Conservation (phyloP, 108 stramenopile species). For the Pseudonitzschia pungens region DNA sequence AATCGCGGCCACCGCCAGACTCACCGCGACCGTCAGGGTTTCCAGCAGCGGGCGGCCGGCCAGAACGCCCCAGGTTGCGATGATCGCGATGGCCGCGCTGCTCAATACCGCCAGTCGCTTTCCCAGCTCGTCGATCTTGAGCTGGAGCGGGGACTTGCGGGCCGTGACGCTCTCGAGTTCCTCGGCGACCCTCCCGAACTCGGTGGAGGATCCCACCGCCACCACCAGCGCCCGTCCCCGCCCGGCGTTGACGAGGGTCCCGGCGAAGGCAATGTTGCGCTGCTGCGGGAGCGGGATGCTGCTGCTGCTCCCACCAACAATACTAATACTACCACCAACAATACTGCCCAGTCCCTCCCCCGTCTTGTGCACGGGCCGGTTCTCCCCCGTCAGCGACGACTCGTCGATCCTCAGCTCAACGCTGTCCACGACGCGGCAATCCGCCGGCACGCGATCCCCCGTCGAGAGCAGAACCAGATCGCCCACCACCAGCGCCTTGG, state of each 20-base stretch:
- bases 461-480: constrained; percentile 63
- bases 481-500: constrained; percentile 69
- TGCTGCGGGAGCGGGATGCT: no score
- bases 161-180: no score
- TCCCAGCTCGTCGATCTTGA: constrained; percentile 89
- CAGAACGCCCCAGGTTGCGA: no score
- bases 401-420: constrained; percentile 75
- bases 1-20: constrained; percentile 93
- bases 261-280: constrained; percentile 84
- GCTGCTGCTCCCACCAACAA: no score
- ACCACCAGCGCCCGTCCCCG: constrained; percentile 79
- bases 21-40: constrained; percentile 69
- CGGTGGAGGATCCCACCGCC: constrained; percentile 71
- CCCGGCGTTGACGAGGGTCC: constrained; percentile 90
- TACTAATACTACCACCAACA: no score
- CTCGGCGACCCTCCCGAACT: constrained; percentile 59
- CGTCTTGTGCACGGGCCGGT: constrained; percentile 84
- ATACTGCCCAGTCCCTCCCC: no score
- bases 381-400: constrained; percentile 91
- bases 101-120: constrained; percentile 48
- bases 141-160: constrained; percentile 90
- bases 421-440: constrained; percentile 74
- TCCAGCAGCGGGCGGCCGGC: no score
- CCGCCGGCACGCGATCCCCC: constrained; percentile 87
- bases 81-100: background rate